These are phyloP conservation scores for Lactifluus hygrophoroides DNA, from an alignment of 768 basidiomycete species.

Conservation along the genomic window DNA sequence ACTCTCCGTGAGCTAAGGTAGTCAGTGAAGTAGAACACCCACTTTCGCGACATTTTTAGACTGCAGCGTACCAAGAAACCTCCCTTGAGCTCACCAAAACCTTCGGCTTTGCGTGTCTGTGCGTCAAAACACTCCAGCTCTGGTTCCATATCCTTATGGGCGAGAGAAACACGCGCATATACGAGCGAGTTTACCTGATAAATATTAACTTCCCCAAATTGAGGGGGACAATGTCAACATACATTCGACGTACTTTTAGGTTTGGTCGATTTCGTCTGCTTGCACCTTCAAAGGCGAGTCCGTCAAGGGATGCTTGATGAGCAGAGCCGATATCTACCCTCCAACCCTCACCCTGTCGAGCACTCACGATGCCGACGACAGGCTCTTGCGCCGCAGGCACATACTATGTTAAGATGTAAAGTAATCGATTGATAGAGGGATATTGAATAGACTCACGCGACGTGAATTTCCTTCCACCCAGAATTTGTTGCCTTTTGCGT, in stretches of 20 bases:
- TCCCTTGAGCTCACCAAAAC: slow-evolving; percentile 88
- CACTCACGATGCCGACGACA: slow-evolving; percentile 76
- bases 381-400: slow-evolving; percentile 84
- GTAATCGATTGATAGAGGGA: not conserved
- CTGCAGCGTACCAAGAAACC: slow-evolving; percentile 80
- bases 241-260: slow-evolving; percentile 54
- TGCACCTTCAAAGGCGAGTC: slow-evolving; percentile 91
- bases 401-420: slow-evolving; percentile 47
- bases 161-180: slow-evolving; percentile 87
- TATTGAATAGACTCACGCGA: slow-evolving; percentile 50
- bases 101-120: slow-evolving; percentile 84
- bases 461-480: slow-evolving; percentile 86
- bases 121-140: slow-evolving; percentile 96
- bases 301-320: slow-evolving; percentile 78
- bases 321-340: slow-evolving; percentile 91
- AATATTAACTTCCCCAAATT: not conserved
- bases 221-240: not conserved
- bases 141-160: slow-evolving; percentile 97
- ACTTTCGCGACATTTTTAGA: slow-evolving; percentile 81
- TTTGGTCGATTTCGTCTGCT: slow-evolving; percentile 92
- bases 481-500: slow-evolving; percentile 65
- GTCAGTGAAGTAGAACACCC: slow-evolving; percentile 26
- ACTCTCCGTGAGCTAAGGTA: not conserved
- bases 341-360: slow-evolving; percentile 81
- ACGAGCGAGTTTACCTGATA: slow-evolving; percentile 79